phyloP scores from a whole-genome alignment of 106 monocot species.

The Dioscorea dumetorum region DNA sequence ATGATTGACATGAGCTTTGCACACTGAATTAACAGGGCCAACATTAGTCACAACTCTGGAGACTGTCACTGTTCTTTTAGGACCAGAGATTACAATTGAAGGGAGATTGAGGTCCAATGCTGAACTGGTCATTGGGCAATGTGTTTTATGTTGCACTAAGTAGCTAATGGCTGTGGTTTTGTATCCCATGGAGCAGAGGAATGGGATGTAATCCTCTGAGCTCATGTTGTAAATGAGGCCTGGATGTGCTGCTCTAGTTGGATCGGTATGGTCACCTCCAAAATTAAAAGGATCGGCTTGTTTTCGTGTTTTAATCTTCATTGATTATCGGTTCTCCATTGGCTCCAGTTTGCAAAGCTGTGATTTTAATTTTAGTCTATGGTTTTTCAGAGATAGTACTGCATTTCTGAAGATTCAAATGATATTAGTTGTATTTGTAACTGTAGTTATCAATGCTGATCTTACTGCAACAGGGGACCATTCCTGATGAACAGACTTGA shows the following conservation, averaged over 20 bases:
- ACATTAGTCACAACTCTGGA: constrained; percentile 63
- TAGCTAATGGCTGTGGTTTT: constrained; percentile 49
- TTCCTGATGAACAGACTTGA: constrained; percentile 41
- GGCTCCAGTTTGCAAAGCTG: constrained; percentile 34
- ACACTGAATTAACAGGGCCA: constrained; percentile 27
- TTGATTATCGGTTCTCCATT: constrained; percentile 30
- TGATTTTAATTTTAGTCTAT: not conserved
- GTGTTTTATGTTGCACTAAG: constrained; percentile 19
- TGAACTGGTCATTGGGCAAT: constrained; percentile 14
- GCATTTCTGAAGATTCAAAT: not conserved
- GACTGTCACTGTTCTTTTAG: constrained; percentile 27
- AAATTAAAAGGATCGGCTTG: constrained; percentile 58
- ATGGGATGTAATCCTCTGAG: constrained; percentile 29
- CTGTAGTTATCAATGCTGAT: constrained; percentile 65
- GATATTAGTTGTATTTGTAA: constrained; percentile 13
- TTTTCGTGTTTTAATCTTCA: constrained; percentile 52
- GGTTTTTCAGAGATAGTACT: not conserved
- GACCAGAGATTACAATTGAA: constrained; percentile 51
- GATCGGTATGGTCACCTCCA: constrained; percentile 59
- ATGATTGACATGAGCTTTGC: constrained; percentile 29
- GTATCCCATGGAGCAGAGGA: constrained; percentile 66
- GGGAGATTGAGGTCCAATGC: constrained; percentile 57
- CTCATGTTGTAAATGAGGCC: constrained; percentile 51
- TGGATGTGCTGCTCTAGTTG: constrained; percentile 59
- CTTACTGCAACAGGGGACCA: constrained; percentile 64